These are phyloP conservation scores for Sphaerulina musiva DNA, from an alignment of 2,329 filamentous ascomycete species.

Conservation along the genomic window DNA sequence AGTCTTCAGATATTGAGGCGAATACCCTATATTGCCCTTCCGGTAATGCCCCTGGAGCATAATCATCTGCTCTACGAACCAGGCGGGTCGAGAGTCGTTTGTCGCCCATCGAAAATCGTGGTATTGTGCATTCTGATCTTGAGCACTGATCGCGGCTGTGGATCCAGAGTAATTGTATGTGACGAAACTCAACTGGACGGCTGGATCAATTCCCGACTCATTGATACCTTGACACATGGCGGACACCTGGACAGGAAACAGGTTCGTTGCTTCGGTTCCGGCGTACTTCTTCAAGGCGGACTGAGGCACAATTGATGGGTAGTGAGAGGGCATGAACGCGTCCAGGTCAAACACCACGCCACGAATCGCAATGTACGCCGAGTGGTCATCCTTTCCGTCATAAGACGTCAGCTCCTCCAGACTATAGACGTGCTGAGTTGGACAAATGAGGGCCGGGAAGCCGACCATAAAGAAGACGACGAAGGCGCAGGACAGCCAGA, in stretches of 20 bases:
- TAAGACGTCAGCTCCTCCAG: slow-evolving; percentile 65
- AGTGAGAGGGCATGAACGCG: slow-evolving; percentile 67
- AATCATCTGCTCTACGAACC: slow-evolving; percentile 85
- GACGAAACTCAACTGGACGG: slow-evolving; percentile 79
- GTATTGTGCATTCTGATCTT: slow-evolving; percentile 70
- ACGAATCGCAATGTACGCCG: slow-evolving; percentile 72
- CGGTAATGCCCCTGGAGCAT: slow-evolving; percentile 70
- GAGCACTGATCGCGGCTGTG: slow-evolving; percentile 56
- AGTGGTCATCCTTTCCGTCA: slow-evolving; percentile 61
- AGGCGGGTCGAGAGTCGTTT: slow-evolving; percentile 77
- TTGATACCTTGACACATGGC: slow-evolving; percentile 76
- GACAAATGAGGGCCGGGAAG: slow-evolving; percentile 84
- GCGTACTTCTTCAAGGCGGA: slow-evolving; percentile 71
- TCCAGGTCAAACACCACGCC: slow-evolving; percentile 82
- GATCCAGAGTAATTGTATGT: slow-evolving; percentile 67
- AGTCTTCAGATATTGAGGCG: slow-evolving; percentile 65
- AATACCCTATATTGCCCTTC: slow-evolving; percentile 83
- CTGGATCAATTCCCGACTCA: slow-evolving; percentile 58
- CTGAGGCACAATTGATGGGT: slow-evolving; percentile 59
- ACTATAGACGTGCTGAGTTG: slow-evolving; percentile 82
- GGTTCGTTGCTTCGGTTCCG: slow-evolving; percentile 73
- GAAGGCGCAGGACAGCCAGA: slow-evolving; percentile 76
- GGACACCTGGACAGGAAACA: slow-evolving; percentile 93
- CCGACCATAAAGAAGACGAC: slow-evolving; percentile 83
- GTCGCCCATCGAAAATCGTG: slow-evolving; percentile 88